phyloP scores from a whole-genome alignment of 352 stramenopile species.

The Phytopythium boreale region DNA sequence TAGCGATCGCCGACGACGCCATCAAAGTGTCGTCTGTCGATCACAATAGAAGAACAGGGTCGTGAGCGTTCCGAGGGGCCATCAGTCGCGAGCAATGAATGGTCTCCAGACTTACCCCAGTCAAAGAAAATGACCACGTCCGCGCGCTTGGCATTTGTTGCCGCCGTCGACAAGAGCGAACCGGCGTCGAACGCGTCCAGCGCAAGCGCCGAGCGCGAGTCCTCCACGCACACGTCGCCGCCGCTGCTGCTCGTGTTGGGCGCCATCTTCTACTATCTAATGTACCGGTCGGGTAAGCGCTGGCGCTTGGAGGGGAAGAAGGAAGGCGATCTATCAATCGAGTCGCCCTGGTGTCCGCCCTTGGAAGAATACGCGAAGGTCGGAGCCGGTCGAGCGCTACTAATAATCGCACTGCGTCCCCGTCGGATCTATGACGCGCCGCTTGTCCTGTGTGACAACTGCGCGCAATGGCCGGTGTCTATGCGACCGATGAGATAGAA shows the following conservation, averaged over 20 bases:
- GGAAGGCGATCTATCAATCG: too few relatives aligned
- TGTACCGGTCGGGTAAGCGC: background rate
- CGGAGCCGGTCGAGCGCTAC: too few relatives aligned
- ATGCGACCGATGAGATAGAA: background rate
- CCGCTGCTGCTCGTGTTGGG: conserved; percentile 49
- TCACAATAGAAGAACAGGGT: conserved; percentile 5
- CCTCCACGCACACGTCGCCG: conserved; percentile 65
- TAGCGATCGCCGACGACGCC: conserved; percentile 77
- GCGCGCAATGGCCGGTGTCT: background rate
- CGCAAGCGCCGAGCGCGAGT: conserved; percentile 34
- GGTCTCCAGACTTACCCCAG: conserved; percentile 54
- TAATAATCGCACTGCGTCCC: background rate
- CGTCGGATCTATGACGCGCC: background rate
- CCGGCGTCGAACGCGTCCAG: conserved; percentile 54
- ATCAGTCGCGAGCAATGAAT: background rate
- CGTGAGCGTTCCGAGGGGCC: background rate
- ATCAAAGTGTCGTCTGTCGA: conserved; percentile 76
- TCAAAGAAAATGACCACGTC: conserved; percentile 84
- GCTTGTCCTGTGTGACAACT: background rate
- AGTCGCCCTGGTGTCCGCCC: too few relatives aligned
- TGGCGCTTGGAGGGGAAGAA: background rate
- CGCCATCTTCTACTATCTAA: conserved; percentile 34
- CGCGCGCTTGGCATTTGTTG: conserved; percentile 30
- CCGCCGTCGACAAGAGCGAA: conserved; percentile 24
- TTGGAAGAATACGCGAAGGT: background rate